A percentile compares a stretch with the other conserved stretches of the same genome.
These are phyloP conservation scores for Seiridium cupressi DNA, from an alignment of 2,329 filamentous ascomycete genomes.

Conservation along the genomic window DNA sequence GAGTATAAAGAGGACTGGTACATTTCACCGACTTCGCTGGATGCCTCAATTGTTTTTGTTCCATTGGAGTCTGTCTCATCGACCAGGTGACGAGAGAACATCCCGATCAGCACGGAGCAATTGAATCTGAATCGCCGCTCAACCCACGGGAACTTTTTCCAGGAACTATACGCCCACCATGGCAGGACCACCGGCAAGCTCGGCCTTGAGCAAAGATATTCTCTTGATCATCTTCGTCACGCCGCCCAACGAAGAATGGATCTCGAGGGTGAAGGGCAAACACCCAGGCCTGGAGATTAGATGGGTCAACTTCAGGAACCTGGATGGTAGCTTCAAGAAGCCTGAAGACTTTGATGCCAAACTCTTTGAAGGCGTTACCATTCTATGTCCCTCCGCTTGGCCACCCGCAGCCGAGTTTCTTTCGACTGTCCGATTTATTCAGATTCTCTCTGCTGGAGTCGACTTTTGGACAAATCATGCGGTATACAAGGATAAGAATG, in stretches of 20 bases:
- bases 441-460: slow-evolving; percentile 41
- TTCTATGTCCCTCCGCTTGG: slow-evolving; percentile 29
- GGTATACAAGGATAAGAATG: slow-evolving; percentile 47
- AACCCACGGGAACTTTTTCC: too few species aligned
- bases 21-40: too few species aligned
- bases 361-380: slow-evolving; percentile 37
- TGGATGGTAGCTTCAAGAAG: slow-evolving; percentile 17
- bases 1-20: too few species aligned
- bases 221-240: slow-evolving; percentile 36
- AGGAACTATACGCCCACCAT: background rate
- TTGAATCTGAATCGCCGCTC: too few species aligned
- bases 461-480: slow-evolving; percentile 32
- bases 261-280: slow-evolving; percentile 26
- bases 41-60: too few species aligned
- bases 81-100: too few species aligned
- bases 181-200: background rate
- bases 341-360: slow-evolving; percentile 14
- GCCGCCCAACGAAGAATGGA: slow-evolving; percentile 30
- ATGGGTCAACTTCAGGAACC: slow-evolving; percentile 23
- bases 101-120: too few species aligned
- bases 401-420: slow-evolving; percentile 30
- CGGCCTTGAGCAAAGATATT: slow-evolving; percentile 31
- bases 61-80: too few species aligned
- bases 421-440: slow-evolving; percentile 38
- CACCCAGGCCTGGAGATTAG: slow-evolving; percentile 38